Evolutionary conservation across 331 rosid species (phyloP), one percentile per base, ranked within the genome.

Genomic region (Arachis monticola): DNA sequence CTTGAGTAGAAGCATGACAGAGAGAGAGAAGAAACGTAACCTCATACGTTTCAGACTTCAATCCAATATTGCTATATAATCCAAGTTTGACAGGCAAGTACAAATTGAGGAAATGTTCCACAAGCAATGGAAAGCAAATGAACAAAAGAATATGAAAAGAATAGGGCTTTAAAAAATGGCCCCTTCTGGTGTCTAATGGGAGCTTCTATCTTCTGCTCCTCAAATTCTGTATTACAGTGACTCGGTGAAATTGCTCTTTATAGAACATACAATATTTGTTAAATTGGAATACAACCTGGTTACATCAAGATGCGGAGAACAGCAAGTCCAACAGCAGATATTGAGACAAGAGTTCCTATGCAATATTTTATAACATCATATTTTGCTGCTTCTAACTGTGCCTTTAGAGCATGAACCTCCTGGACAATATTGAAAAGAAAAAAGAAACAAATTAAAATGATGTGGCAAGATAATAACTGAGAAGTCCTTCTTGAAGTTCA

Each of bases 271-370:
- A 55, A 63, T 69, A 75, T 17, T 69, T 62, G 65, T 64, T 64
- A 76, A 76, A 74, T 66, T 73, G 51, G 64, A 81, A 64, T 69
- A 62, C 60, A 32, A 27, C 41, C 41, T 8, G 87, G 74, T 83
- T 79, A 93, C 98, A 89, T 87, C 76, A 93, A 80, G 77, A 91
- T 88, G 46, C 99, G 96, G 67, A 95, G 69, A 53, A 92, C 88
- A 47, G 99, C 99, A 8, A 95, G 97, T 62, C 99, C 99, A 68
- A 92, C 99, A 1, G 98, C 97, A 79, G 99, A 92, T 5, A 95
- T 86, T 57, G 97, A 95, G 46, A 90, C 99, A 69, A 95, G 96
- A 41, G 97, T 90, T 83, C 99, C 99, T 68, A 95, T 87, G 92
- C 97, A 95, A 81, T 92, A 95, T 81, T 92, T 95, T 74, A 92